Evolutionary conservation across 192 early-diverging fungal species (phyloP), one percentile per base, ranked within the genome.

Genomic region (Umbelopsis vinacea): DNA sequence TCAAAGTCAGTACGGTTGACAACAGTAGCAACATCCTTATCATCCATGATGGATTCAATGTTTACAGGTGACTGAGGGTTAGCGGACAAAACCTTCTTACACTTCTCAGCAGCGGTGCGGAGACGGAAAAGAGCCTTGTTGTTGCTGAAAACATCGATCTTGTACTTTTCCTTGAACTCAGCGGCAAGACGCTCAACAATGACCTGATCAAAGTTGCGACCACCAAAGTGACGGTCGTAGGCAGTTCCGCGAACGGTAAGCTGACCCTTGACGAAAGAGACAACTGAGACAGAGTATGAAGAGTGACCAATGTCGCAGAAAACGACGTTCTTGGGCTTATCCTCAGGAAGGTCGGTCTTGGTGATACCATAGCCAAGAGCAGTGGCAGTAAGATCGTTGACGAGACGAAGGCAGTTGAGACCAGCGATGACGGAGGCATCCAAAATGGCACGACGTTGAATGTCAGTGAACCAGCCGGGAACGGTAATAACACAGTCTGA

Each of bases 331-430:
- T 92, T 90, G 71, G 96, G 90, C 78, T 84, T 87, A 67, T 96
- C 95, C 86, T 98, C 96, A 71, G 97, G 97, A 70, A 99, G 89
- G 81, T 99, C 97, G 43, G 86, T 87, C 87, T 96, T 97, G 79
- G 97, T 99, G 83, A 99, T 97, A 81, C 97, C 97, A 79, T 99
- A 99, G 57, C 93, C 97, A 71, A 99, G 91, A 35, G 97, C 96
- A 55, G 91, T 84, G 21, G 96, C 96, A 35, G 96, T 95, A 72
- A 85, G 90, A 76, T 99, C 97, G 86, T 98, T 96, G 73, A 99
- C 84, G 68, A 99, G 81, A 60, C 95, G 88, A 70, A 99, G 87
- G 69, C 89, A 90, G 88, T 96, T 97, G 70, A 99, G 81, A 7
- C 94, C 93, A 22, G 92, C 90, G 67, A 99, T 91, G 77, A 92